A percentile compares a stretch with the other conserved stretches of the same genome.
Evolutionary conservation across 805 yeast species (phyloP).

Genomic region (Metschnikowia aberdeeniae): DNA sequence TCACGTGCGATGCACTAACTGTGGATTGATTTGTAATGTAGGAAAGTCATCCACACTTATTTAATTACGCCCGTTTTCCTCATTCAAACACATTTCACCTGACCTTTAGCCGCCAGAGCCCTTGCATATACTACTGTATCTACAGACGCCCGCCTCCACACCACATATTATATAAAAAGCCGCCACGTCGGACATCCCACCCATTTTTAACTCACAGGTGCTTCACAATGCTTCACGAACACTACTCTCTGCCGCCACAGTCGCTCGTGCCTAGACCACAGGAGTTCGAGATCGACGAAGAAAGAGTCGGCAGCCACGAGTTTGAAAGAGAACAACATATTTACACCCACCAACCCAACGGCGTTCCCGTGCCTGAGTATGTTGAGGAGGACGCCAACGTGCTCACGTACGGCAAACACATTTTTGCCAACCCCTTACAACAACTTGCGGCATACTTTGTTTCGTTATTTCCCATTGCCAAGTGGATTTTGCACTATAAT

Average conservation of each 20-base stretch:
- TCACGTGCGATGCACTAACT: conserved; percentile 25
- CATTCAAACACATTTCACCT: background rate
- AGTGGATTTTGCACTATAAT: conserved; percentile 88
- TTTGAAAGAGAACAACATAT: conserved; percentile 13
- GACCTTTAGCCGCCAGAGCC: background rate
- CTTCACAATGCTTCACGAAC: background rate
- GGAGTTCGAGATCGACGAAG: conserved; percentile 13
- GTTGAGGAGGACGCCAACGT: conserved; percentile 32
- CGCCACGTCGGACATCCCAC: background rate
- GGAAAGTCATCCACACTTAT: conserved; percentile 3
- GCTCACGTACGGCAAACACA: conserved; percentile 25
- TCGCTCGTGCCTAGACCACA: conserved; percentile 16
- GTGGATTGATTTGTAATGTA: conserved; percentile 17
- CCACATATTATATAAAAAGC: background rate
- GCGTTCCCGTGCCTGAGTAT: conserved; percentile 34
- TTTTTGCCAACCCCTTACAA: conserved; percentile 36
- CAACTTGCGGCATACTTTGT: conserved; percentile 45
- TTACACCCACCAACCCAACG: conserved; percentile 12
- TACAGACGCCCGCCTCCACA: background rate
- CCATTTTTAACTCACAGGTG: background rate
- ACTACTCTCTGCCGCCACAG: conserved; percentile 4
- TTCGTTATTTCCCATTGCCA: conserved; percentile 71
- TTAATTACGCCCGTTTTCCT: background rate
- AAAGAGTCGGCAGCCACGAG: conserved; percentile 17
- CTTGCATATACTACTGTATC: background rate